These are phyloP conservation scores for Candida pseudoglaebosa DNA, from an alignment of 805 yeast species.

Conservation along the genomic window DNA sequence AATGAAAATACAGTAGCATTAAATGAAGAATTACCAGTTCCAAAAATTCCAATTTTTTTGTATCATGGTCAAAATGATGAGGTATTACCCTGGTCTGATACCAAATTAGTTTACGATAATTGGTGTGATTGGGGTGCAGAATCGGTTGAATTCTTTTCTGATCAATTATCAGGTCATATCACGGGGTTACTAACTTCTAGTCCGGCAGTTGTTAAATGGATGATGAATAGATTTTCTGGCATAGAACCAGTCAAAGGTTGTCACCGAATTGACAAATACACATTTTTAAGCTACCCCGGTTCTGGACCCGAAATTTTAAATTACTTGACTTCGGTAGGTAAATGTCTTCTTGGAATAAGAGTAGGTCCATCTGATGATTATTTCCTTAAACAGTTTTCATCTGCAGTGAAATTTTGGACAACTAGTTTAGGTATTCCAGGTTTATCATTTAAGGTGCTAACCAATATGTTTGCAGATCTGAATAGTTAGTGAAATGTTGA, in stretches of 20 bases:
- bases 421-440: background rate
- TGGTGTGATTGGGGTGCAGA: constrained; percentile 23
- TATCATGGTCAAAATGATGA: constrained; percentile 21
- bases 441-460: background rate
- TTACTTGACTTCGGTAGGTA: background rate
- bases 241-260: constrained; percentile 15
- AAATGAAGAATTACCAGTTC: constrained; percentile 8
- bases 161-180: constrained; percentile 18
- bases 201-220: constrained; percentile 19
- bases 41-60: constrained; percentile 22
- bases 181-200: constrained; percentile 12
- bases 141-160: constrained; percentile 20
- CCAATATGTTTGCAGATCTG: too few relatives aligned
- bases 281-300: constrained; percentile 43
- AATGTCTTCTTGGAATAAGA: constrained; percentile 2
- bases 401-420: background rate
- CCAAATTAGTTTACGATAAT: constrained; percentile 12
- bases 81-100: constrained; percentile 16
- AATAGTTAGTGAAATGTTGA: too few relatives aligned
- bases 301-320: background rate
- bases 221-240: constrained; percentile 17
- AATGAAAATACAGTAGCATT: constrained; percentile 12
- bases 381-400: background rate
- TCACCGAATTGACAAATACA: constrained; percentile 22
- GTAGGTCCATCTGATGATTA: constrained; percentile 1